Evolutionary conservation across 2,329 filamentous ascomycete genomes (phyloP), one percentile per base, ranked within the genome.

Genomic region (Aspergillus luchuensis): DNA sequence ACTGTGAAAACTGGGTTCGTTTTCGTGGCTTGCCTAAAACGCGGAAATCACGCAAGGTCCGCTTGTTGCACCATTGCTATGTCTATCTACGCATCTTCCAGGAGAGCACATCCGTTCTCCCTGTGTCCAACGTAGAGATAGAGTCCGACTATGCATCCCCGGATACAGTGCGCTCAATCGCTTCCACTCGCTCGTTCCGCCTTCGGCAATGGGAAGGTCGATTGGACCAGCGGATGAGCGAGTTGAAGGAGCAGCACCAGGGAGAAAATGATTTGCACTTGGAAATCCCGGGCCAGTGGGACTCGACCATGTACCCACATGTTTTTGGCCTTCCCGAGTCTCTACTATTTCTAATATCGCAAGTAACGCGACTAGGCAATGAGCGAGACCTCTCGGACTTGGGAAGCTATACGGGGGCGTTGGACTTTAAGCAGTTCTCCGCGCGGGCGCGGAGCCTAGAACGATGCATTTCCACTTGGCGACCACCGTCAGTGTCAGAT

Each of bases 21-120:
- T 52, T 78, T 5, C 70, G 70, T 23, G 79, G 80, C 0, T 60
- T 81, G 1, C 50, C 57, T 11, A 69, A 71, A 5, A 73, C 72
- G 4, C 68, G 66, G 7, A 80, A 79, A 41, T 78, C 79, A 1
- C 74, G 78, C 15, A 78, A 80, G 19, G 68, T 76, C 0, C 76
- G 80, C 2, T 64, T 82, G 0, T 66, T 83, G 0, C 81, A 82
- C 59, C 80, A 82, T 59, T 80, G 80, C 67, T 82, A 82, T 60
- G 78, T 76, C 0, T 80, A 78, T 53, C 69, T 80, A 5, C 76
- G 81, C 0, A 74, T 82, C 0, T 76, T 82, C 17, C 71, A 78
- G n/a, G 80, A 82, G 63, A 82, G 79, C 39, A 60, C 55, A 11
- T 54, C 56, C 8, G 28, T 60, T 6, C 49, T 51, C 21, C 54